Conservation (phyloP, 1,284 basidiomycete genomes). For the Anthracocystis panici-leucophaei region DNA sequence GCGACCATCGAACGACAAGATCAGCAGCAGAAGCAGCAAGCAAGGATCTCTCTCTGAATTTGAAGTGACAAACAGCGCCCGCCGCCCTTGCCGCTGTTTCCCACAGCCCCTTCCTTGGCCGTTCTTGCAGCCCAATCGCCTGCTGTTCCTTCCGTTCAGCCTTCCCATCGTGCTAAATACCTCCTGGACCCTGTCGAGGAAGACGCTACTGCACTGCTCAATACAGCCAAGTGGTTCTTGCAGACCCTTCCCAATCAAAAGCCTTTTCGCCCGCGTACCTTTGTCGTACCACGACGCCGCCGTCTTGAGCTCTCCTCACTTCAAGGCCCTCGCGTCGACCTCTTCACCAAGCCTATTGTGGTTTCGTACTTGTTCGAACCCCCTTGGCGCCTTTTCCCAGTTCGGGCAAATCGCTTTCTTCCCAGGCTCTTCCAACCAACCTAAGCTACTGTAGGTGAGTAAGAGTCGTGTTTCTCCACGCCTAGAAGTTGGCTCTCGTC, state of each 20-base stretch:
- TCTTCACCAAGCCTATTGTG: neutral
- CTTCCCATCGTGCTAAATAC: neutral
- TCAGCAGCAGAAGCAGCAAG: neutral
- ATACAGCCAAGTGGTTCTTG: constrained; percentile 10
- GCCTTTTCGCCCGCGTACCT: constrained; percentile 10
- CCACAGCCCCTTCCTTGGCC: constrained; percentile 2
- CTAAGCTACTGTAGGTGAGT: neutral
- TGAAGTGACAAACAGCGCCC: constrained; percentile 6
- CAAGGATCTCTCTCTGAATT: neutral
- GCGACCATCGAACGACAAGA: constrained; percentile 7
- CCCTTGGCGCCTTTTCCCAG: neutral
- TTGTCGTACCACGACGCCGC: neutral
- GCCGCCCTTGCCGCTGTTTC: neutral
- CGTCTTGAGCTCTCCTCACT: neutral
- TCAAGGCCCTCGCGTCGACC: neutral
- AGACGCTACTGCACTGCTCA: neutral
- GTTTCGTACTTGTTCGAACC: neutral
- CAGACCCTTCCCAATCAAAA: constrained; percentile 11
- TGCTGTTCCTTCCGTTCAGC: neutral
- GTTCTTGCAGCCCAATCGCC: neutral
- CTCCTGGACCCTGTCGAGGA: neutral
- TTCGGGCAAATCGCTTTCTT: constrained; percentile 1
- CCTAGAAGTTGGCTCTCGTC: no score
- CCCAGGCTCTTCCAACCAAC: neutral
- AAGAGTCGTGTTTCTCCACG: neutral